Evolutionary conservation across 495 filamentous ascomycete genomes (phyloP), one percentile per base, ranked within the genome.

Genomic region (Sabuloglossum arenarium): DNA sequence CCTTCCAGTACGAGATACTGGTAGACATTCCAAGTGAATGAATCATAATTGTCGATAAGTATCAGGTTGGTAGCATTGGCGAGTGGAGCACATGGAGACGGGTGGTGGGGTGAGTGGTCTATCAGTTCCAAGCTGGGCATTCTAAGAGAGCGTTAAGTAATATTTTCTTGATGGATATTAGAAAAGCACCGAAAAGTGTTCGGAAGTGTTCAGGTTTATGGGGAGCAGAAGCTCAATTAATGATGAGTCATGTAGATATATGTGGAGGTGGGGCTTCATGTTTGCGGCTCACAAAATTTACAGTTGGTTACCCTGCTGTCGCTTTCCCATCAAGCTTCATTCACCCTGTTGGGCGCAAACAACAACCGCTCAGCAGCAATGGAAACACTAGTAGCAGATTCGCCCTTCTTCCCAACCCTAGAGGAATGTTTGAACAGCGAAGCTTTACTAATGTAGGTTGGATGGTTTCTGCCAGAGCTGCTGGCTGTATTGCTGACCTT

Each of bases 31-130:
- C 87, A 97, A 59, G 90, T 94, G 63, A 97, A 99, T 0, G 90
- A 96, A 69, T 99, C 91, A 67, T 96, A 99, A 71, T 99, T 99
- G 71, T 97, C 91, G 62, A 99, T 94, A 56, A 99, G 72, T 55
- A 99, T 79, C 28, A 99, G 78, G 71, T 97, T 97, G 32, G 81
- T 82, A 27, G 90, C 90, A 50, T 74, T 86, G 21, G 79, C 65
- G 29, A 94, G 69, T 53, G 78, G 76, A 50, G 81, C 69, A 19
- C 77, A 78, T 54, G 77, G 78, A 58, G 80, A 77, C 61, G 85
- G 82, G 65, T 88, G 81, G 67, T 85, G 82, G 64, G 86, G 85
- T 43, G 89, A 94, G 67, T 89, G 79, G 69, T 94, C 89, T 62
- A 91, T 79, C 54, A 47, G 4, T 1, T 47, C 45, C 45, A 47